Evolutionary conservation across 2,329 filamentous ascomycete genomes (phyloP), one percentile per base, ranked within the genome.

Genomic region (Mycosphaerelloides madeirae): DNA sequence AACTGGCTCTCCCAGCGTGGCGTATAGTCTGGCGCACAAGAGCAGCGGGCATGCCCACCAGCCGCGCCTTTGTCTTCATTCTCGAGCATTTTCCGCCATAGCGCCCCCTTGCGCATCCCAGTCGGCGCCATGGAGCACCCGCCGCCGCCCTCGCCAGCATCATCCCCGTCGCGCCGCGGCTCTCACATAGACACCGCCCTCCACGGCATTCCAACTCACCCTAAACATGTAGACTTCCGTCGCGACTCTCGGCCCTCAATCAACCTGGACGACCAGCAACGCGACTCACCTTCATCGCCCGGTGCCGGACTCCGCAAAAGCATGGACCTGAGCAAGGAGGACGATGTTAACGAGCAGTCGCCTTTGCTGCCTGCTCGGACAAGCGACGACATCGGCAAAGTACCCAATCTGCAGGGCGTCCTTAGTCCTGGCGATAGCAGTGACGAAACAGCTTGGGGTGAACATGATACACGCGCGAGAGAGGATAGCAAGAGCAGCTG

Each of bases 401-500:
- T 56, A 19, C 47, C 56, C 8, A 34, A 41, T 14, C 31, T 53
- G 15, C 31, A 40, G 1, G 43, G 34, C 20, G 41, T 54, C 35
- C 39, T 48, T 20, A 55, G 53, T 43, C 51, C 53, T 3, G 59
- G 65, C 32, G 64, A 70, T 35, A 65, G 67, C 15, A 63, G 71
- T 5, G 38, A 29, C 18, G 70, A 76, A 50, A 66, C 69, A 13
- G 72, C 88, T n/a, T 58, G 55, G 55, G 36, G 48, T 43, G 43
- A 36, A 6, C 50, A 57, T n/a, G n/a, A n/a, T 74, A 78, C 48
- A 84, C 38, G 39, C 36, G 40, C 39, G 25, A 43, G 45, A n/a
- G 47, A 58, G n/a, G 44, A 49, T 20, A 84, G 18, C 40, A 95
- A 90, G 74, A 90, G 85, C 65, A 72, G 83, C 35, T 88, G 84